Base-by-base conservation (phyloP, 805 yeast genomes). In the Ogataea degrootiae region DNA sequence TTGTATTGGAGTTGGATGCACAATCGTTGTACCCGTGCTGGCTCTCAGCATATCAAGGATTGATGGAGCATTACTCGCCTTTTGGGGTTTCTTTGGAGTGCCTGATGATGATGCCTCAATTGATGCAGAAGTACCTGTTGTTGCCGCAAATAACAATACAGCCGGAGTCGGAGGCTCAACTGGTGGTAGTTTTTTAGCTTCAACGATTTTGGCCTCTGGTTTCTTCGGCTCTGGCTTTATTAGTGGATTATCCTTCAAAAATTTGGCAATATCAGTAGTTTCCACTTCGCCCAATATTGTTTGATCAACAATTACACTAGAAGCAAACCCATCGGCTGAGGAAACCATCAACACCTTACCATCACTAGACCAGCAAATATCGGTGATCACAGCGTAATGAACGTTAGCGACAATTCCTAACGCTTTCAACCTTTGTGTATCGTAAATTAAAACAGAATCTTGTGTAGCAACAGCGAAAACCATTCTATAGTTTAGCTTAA, bases 381-480 rank as follows among this genome's bases (percentile, higher is more conserved):
- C 99, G 0, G 99, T 91, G 34, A 94, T 75, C 1, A 94, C 80
- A 2, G 95, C 83, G 59, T 91, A 91, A 62, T 94, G 99, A 43
- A 94, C 71, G 57, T 89, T 89, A 0, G 87, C 76, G 3, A 85
- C 84, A 14, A 79, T 69, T 5, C 91, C 94, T 21, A 94, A 58
- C 2, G 97, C 96, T 47, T 74, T 65, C 23, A 72, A 58, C 33
- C 74, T 72, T 52, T 83, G 86, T 0, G 98, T 92, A 55, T 89
- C 96, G 66, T 87, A 94, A 2, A 94, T 68, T 8, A 85, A 59
- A 12, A 94, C 85, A 14, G 91, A 77, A 61, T 88, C 96, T 48
- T 87, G 90, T 0, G 97, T 91, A 0, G 97, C 98, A 17, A 94
- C 85, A 0, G 97, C 98, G 68, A 86, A 91, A 0, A 92, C 68